Base-by-base conservation (phyloP, 2,329 filamentous ascomycete genomes). In the Epichloe baconii region DNA sequence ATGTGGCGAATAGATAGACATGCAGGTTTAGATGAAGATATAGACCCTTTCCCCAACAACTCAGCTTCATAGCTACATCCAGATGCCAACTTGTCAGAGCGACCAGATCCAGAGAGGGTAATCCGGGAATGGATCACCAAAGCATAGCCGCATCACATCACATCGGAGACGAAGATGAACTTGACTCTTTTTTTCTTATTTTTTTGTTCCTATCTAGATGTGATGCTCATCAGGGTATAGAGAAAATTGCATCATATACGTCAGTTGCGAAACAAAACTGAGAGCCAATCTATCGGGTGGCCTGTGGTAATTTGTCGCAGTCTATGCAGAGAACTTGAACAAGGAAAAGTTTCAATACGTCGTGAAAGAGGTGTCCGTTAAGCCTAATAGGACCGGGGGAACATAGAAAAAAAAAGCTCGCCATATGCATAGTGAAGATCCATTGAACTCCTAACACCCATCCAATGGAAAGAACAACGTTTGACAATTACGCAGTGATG, bases 201-300 rank as follows among this genome's bases (percentile, higher is more conserved):
- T 8, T 1, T 44, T 31, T 49, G 7, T 4, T 31, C 10, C 35
- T 49, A 37, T 34, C 48, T 55, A 43, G 53, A 57, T 58, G 56
- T 55, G 53, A 58, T 58, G 55, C 55, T 54, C 56, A 58, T 58
- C 55, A 57, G 55, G 56, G 56, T 57, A 55, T 58, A 57, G 26
- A 31, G 3, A 52, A 37, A 47, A 50, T 43, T 52, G 55, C 56
- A 58, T 56, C 52, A 55, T 48, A 54, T 41, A 50, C 37, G 54
- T 43, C 48, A 46, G 45, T 34, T 36, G 35, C 41, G 6, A 31
- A 31, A 42, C 23, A 38, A 42, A 23, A 35, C 11, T 5, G 41
- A 45, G 38, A 44, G 47, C 21, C 26, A 50, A 54, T 19, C n/a
- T 37, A 52, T 47, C 36, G 31, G 31, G 10, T 38, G 19, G 42